Base-by-base conservation (phyloP, 768 basidiomycete species). In the Neoboletus brunneissimus region DNA sequence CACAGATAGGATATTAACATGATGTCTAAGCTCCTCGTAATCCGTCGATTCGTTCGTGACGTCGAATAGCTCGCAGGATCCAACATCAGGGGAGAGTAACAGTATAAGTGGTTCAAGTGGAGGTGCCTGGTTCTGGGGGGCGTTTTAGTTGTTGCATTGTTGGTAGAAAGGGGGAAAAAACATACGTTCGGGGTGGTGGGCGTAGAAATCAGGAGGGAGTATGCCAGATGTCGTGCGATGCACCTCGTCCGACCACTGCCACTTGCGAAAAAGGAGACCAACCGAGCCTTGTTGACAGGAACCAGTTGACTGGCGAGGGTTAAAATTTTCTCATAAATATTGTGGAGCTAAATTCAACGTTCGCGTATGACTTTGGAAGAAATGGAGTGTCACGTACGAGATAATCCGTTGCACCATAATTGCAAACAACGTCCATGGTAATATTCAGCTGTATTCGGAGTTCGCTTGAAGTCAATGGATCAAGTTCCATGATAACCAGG, bases 221-320 rank as follows among this genome's bases (percentile, higher is more conserved):
- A 76, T 1, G 87, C 85, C 31, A 88, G 67, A 68, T 77, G 80
- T 48, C 81, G 79, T 18, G 84, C 82, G 45, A 91, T 80, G 15
- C 81, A 80, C 48, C 74, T 74, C 37, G 80, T 75, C 22, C 76
- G 76, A 12, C 76, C 75, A 29, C 80, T 77, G 13, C 83, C 83
- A 49, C 73, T 73, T 9, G 77, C 76, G 22, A 91, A 72, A 48
- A 84, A 71, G 4, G 78, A 77, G 18, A 87, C 48, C 7, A 86
- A 60, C 45, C 73, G 72, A 2, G 77, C 75, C 64, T 84, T 82
- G 60, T 85, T 83, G 48, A 74, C 59, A 11, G 82, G 76, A 11
- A 74, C 68, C 47, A 85, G 69, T 13, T 67, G 64, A 16, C 59
- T 69, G 9, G 77, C 65, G 54, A 80, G 76, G 16, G 64, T 54